phyloP scores from a whole-genome alignment of 306 rosid genomes.

The Inga laurina region DNA sequence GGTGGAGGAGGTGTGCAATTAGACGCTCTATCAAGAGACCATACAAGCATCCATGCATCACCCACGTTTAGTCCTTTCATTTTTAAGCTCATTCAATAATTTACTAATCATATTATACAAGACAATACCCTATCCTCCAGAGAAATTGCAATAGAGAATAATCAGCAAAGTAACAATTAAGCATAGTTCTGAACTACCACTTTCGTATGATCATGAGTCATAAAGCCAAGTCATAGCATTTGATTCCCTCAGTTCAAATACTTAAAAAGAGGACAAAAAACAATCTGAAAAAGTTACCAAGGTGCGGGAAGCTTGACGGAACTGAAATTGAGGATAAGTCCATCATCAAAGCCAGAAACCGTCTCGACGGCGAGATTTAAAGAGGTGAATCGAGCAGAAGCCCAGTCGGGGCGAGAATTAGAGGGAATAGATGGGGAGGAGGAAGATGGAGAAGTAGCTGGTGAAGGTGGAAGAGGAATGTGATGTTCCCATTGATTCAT shows the following conservation, averaged over 20 bases:
- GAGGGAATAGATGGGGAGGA: slow-evolving; percentile 34
- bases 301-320: slow-evolving; percentile 74
- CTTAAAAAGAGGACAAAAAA: not conserved
- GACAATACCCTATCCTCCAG: not conserved
- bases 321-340: slow-evolving; percentile 35
- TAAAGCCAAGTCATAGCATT: slow-evolving; percentile 21
- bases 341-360: slow-evolving; percentile 40
- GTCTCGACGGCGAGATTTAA: slow-evolving; percentile 36
- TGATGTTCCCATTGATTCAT: slow-evolving; percentile 72
- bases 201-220: not conserved
- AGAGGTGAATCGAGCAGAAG: slow-evolving; percentile 30
- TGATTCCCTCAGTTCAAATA: not conserved
- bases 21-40: not conserved
- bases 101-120: slow-evolving; percentile 4
- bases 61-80: not conserved
- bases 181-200: not conserved
- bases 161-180: slow-evolving; percentile 15
- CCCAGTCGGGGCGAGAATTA: slow-evolving; percentile 25
- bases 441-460: slow-evolving; percentile 47
- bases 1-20: not conserved
- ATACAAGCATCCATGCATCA: not conserved
- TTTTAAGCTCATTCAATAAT: not conserved
- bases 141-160: slow-evolving; percentile 6
- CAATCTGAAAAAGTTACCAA: slow-evolving; percentile 48
- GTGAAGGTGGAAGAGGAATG: slow-evolving; percentile 52